These are phyloP conservation scores for Cochliopodium minus DNA, from an alignment of 208 protist species.

Conservation along the genomic window DNA sequence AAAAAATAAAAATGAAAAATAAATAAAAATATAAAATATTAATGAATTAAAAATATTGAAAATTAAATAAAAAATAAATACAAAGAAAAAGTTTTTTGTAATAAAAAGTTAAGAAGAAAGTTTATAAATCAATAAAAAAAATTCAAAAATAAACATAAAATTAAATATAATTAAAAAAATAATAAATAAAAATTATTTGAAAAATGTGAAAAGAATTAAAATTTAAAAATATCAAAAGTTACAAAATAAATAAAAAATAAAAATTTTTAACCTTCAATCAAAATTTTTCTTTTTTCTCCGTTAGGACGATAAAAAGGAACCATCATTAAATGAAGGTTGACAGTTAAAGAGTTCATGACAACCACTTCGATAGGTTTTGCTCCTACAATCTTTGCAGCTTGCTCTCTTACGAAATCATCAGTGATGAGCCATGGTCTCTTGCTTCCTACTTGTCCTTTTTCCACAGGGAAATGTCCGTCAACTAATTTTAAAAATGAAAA, in stretches of 20 bases:
- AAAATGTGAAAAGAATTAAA: conserved; percentile 1
- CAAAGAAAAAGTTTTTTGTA: too few relatives aligned
- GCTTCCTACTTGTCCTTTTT: conserved; percentile 23
- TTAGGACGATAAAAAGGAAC: conserved; percentile 70
- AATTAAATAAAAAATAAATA: too few relatives aligned
- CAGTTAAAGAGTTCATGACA: conserved; percentile 74
- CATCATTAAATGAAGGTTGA: conserved; percentile 71
- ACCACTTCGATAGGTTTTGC: conserved; percentile 54
- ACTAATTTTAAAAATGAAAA: too few relatives aligned
- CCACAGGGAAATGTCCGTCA: conserved; percentile 47
- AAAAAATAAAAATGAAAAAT: too few relatives aligned
- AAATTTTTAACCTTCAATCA: conserved; percentile 60
- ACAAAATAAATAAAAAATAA: conserved; percentile 40
- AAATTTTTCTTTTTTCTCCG: conserved; percentile 56
- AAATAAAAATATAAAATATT: too few relatives aligned
- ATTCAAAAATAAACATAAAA: too few relatives aligned
- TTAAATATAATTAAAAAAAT: too few relatives aligned
- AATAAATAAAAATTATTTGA: conserved; percentile 2
- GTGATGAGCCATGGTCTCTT: conserved; percentile 55
- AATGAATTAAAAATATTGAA: too few relatives aligned
- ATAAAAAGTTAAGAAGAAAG: too few relatives aligned
- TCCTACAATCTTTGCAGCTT: conserved; percentile 53
- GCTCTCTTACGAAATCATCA: conserved; percentile 43
- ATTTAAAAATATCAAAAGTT: conserved; percentile 1
- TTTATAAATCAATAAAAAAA: too few relatives aligned